These are phyloP conservation scores for Suillus placidus DNA, from an alignment of 768 basidiomycete genomes.

Conservation along the genomic window DNA sequence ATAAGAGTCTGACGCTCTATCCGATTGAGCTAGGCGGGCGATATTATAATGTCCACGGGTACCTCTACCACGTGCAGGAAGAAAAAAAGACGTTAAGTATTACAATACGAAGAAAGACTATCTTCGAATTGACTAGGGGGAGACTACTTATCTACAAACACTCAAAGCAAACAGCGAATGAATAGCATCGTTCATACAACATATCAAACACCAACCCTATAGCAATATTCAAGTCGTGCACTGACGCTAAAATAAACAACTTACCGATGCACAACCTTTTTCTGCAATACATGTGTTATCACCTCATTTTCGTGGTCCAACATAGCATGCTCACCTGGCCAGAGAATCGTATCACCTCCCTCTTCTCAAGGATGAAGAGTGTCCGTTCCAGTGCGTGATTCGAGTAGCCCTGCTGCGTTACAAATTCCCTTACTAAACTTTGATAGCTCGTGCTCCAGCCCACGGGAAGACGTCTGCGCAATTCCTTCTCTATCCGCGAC, in stretches of 20 bases:
- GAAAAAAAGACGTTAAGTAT: not conserved
- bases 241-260: constrained; percentile 7
- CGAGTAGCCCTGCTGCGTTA: constrained; percentile 88
- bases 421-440: constrained; percentile 90
- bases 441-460: constrained; percentile 98
- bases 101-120: no score
- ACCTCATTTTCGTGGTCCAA: not conserved
- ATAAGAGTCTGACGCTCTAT: constrained; percentile 71
- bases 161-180: constrained; percentile 6
- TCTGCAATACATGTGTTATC: constrained; percentile 35
- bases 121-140: not conserved
- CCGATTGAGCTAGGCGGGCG: constrained; percentile 69
- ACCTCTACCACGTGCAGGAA: not conserved
- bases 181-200: not conserved
- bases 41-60: not conserved
- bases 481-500: constrained; percentile 83
- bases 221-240: constrained; percentile 7
- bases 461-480: constrained; percentile 80
- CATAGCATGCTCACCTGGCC: constrained; percentile 48
- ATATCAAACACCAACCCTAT: constrained; percentile 34
- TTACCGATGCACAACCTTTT: constrained; percentile 58
- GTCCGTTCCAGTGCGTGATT: constrained; percentile 91
- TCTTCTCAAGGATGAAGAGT: constrained; percentile 89
- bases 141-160: not conserved
- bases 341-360: constrained; percentile 92